Base-by-base conservation (phyloP, 768 basidiomycete species). In the Saitozyma podzolica region DNA sequence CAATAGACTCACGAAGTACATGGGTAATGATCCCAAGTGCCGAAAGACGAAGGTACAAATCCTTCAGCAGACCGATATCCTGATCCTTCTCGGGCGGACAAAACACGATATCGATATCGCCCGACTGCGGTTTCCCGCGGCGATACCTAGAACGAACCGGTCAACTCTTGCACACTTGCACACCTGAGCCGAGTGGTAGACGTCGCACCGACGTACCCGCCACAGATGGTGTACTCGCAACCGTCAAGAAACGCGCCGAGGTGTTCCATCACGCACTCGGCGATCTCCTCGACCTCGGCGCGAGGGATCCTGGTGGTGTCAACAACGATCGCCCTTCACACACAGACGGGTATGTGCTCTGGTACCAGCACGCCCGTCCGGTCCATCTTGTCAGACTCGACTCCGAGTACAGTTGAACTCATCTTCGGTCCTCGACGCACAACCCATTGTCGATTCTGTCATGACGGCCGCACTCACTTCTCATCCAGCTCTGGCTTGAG, bases 21-120 rank as follows among this genome's bases (percentile, higher is more conserved):
- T 92, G 88, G 0, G 89, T 91, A 43, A 93, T 84, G 56, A 92
- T 79, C 2, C 87, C 63, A n/a, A 76, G 45, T 14, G 61, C 56
- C 10, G 66, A 66, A 5, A 78, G 61, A 6, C 72, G 62, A 16
- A 68, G 81, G 10, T 90, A 82, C 6, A 94, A 79, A 60, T 80
- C 83, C 61, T 84, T 82, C 67, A 87, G 86, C 0, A 92, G 81
- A 4, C 84, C 86, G 61, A 84, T 85, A n/a, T 88, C 83, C 50
- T 84, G 82, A 9, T 68, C 74, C 76, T 78, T 39, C 72, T 81
- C 83, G 0, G 85, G 82, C 71, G 93, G 90, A 42, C 87, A 89
- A 73, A 95, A 88, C 1, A 96, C 85, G 59, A 97, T 89, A 71
- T 97, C 93, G 40, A 92, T 87, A 73, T 96, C 93, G 70, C 89